phyloP scores from a whole-genome alignment of 148 eudicot genomes.

The Polygonum aviculare region DNA sequence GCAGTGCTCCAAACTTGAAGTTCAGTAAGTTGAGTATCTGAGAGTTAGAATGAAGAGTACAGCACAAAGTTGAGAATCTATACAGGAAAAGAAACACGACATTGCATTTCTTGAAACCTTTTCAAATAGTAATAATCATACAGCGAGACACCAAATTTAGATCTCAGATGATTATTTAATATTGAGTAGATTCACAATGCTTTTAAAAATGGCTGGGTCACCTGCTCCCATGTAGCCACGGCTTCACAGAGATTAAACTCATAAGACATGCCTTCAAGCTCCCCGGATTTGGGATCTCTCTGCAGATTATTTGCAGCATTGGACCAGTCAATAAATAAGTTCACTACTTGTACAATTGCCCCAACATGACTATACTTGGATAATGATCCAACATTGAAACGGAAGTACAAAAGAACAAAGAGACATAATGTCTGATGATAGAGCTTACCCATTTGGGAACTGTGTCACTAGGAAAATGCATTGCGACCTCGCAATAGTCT shows the following conservation, averaged over 20 bases:
- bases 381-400: neutral
- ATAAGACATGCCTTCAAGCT: slow-evolving; percentile 71
- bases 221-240: slow-evolving; percentile 98
- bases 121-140: neutral
- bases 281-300: slow-evolving; percentile 88
- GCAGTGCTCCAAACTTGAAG: neutral
- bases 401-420: neutral
- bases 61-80: neutral
- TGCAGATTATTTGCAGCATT: slow-evolving; percentile 28
- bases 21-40: neutral
- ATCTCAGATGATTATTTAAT: neutral
- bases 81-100: neutral
- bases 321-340: neutral
- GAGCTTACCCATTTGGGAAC: slow-evolving; percentile 75
- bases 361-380: neutral
- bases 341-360: neutral
- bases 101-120: neutral
- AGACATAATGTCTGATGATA: neutral
- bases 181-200: neutral
- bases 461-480: slow-evolving; percentile 75
- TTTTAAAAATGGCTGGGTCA: slow-evolving; percentile 23
- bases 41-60: too few relatives aligned
- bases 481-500: slow-evolving; percentile 52
- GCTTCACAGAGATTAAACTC: slow-evolving; percentile 88
- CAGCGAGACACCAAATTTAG: neutral